Percentiles rank a stretch among this genome's conserved stretches.
Evolutionary conservation across 345 rosid genomes (phyloP).

Genomic region (Linum lewisii): DNA sequence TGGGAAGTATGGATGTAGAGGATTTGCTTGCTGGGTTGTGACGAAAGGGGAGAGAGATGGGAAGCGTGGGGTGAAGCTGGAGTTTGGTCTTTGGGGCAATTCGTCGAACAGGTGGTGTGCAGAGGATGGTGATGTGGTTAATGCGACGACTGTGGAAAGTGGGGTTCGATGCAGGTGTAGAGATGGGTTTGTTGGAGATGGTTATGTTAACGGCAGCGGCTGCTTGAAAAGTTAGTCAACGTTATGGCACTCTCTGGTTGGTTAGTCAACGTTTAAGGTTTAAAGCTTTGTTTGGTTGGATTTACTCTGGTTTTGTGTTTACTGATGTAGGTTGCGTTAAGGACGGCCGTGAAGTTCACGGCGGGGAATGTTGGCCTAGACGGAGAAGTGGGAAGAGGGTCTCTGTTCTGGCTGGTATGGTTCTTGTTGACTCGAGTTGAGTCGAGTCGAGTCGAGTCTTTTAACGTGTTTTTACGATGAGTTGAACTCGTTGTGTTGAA

Average conservation of each 20-base stretch:
- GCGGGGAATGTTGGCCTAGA: conserved; percentile 33
- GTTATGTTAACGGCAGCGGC: conserved; percentile 50
- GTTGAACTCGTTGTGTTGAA: no score
- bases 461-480: no score
- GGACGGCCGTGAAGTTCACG: conserved; percentile 43
- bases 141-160: conserved; percentile 49
- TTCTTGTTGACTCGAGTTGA: no score
- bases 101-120: conserved; percentile 34
- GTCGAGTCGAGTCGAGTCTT: no score
- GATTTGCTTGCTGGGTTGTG: conserved; percentile 72
- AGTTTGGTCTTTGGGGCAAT: conserved; percentile 69
- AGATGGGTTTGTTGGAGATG: conserved; percentile 70
- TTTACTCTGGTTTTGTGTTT: no score
- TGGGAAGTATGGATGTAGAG: conserved; percentile 67
- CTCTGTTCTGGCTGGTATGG: conserved; percentile 50
- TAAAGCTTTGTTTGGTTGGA: no score
- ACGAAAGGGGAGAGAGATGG: conserved; percentile 42
- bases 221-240: conserved; percentile 66
- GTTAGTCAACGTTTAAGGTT: not conserved
- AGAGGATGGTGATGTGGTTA: conserved; percentile 34
- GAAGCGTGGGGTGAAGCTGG: conserved; percentile 68
- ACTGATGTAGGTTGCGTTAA: conserved; percentile 61
- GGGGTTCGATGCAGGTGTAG: conserved; percentile 60
- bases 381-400: conserved; percentile 32
- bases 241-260: no score